Evolutionary conservation across 345 rosid genomes (phyloP).

Genomic region (Salix arbutifolia): DNA sequence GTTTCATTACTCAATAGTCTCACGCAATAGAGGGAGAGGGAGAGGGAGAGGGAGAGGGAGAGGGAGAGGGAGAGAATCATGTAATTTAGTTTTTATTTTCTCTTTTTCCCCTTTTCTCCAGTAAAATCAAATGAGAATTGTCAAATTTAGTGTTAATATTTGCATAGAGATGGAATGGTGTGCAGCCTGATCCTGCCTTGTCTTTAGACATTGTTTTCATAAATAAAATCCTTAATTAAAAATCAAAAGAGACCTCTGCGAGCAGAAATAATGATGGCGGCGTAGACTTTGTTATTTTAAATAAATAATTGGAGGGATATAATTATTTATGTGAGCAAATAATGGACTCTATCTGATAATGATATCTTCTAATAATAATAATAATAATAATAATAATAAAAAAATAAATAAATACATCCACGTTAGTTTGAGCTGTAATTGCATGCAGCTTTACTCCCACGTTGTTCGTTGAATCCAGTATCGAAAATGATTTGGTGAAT

Average conservation of each 20-base stretch:
- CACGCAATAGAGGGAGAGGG: constrained; percentile 19
- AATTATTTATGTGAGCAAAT: neutral
- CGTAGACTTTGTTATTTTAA: neutral
- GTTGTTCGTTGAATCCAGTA: neutral
- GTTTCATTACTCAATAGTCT: constrained; percentile 55
- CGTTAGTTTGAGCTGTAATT: neutral
- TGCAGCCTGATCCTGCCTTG: neutral
- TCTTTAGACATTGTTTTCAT: no score
- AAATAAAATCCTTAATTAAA: neutral
- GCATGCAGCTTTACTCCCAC: neutral
- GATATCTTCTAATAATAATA: no score
- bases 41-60: neutral
- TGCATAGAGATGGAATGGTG: neutral
- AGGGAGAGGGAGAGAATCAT: neutral
- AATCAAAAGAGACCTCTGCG: neutral
- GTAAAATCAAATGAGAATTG: constrained; percentile 2
- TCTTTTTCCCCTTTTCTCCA: neutral
- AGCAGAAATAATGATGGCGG: neutral
- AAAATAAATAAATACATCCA: neutral
- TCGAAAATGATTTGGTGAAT: neutral
- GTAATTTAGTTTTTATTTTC: neutral
- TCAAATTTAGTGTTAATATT: neutral
- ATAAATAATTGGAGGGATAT: neutral
- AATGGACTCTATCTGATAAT: neutral
- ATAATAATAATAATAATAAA: no score